These are phyloP conservation scores for Gigaspora rosea DNA, from an alignment of 192 early-diverging fungal genomes.

Conservation along the genomic window DNA sequence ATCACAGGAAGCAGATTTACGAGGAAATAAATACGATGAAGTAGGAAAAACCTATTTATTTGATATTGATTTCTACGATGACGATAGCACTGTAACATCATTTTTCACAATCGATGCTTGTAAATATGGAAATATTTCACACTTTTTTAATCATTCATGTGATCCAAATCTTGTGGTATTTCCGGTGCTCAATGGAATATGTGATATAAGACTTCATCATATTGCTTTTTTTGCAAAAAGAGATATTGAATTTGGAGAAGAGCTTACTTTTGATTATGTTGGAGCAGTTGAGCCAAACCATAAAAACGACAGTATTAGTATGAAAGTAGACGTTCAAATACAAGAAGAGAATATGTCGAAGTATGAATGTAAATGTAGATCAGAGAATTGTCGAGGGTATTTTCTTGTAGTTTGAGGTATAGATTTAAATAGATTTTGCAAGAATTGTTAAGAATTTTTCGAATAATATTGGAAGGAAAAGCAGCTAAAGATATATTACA, in stretches of 20 bases:
- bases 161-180: constrained; percentile 60
- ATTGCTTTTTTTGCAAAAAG: constrained; percentile 62
- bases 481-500: no score
- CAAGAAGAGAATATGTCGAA: no score
- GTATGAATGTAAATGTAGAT: no score
- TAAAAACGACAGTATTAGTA: no score
- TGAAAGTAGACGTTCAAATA: no score
- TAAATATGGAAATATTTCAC: constrained; percentile 59
- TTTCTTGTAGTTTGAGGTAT: no score
- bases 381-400: no score
- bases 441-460: no score
- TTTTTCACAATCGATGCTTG: constrained; percentile 61
- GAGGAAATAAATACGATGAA: constrained; percentile 40
- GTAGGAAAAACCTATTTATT: constrained; percentile 48
- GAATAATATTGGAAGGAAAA: no score
- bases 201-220: constrained; percentile 44
- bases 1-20: constrained; percentile 41
- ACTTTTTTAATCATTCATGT: constrained; percentile 71
- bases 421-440: no score
- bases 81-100: not conserved
- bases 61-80: constrained; percentile 48
- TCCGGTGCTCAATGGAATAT: constrained; percentile 48
- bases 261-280: constrained; percentile 69
- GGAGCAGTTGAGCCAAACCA: constrained; percentile 20
- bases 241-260: constrained; percentile 56